Base-by-base conservation (phyloP, 2,329 filamentous ascomycete genomes). In the Immersiporthe knoxdaviesiana region DNA sequence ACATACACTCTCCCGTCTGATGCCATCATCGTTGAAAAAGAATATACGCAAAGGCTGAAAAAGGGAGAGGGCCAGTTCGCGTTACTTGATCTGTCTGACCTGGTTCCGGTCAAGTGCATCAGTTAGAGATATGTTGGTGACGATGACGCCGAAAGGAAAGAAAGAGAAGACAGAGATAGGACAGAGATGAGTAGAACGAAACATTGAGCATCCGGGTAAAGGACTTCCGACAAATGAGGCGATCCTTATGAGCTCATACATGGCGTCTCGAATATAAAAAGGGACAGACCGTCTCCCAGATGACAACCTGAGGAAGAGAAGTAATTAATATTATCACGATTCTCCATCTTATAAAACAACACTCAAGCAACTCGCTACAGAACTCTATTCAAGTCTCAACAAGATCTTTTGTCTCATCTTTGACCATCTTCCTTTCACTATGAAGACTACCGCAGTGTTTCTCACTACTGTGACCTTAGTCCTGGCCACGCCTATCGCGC, bases 401-500 rank as follows among this genome's bases (percentile, higher is more conserved):
- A 61, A 24, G 14, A 35, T 21, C 3, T 41, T 37, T 44, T 41
- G 12, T 60, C 12, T 62, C 16, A 2, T 30, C 7, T 14, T 18
- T 24, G 21, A 21, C 8, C 32, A 44, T 11, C 39, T 24, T 35
- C n/a, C 4, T 35, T 12, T 10, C 50, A 63, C 30, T 21, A 69
- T 69, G 67, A 69, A 69, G 64, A 41, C 35, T 16, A 35, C 67
- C 14, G 50, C 56, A 2, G 21, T 67, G 2, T 21, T 69, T 21
- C 44, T 69, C n/a, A 21, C 63, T 24, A 44, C 66, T 21, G 16
- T 66, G 18, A 27, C 67, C n/a, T 47, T 69, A 56, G 64, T 56
- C 2, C 18, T 66, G 0, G 67, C 67, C 37, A 62, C 16, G 39
- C 67, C 67, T 11, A 14, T 69, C 18, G 58, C 64, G 27, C 41